These are phyloP conservation scores for Venturia aucupariae DNA, from an alignment of 2,329 filamentous ascomycete genomes.

Conservation along the genomic window DNA sequence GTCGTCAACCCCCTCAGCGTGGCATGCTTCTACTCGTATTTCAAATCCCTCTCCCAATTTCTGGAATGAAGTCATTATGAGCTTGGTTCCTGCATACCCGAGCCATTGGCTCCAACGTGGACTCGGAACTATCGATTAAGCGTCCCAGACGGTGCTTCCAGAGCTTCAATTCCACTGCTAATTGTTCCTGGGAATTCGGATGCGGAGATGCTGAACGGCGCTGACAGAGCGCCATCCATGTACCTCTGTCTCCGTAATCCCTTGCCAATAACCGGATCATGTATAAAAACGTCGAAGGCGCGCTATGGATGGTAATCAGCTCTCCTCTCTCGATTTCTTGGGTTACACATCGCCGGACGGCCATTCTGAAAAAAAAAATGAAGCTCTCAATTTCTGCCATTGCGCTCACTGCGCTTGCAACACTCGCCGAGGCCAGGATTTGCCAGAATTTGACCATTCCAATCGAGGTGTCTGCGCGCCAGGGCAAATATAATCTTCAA, in stretches of 20 bases:
- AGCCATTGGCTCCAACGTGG: background rate
- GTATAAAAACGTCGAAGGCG: background rate
- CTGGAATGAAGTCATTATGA: background rate
- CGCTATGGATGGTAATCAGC: background rate
- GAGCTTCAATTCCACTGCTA: background rate
- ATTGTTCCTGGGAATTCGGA: background rate
- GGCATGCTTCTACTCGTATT: background rate
- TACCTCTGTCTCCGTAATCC: too few species aligned
- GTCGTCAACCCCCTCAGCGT: background rate
- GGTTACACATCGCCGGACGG: too few species aligned
- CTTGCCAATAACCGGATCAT: background rate
- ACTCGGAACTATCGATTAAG: background rate
- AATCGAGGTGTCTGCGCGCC: slow-evolving; percentile 45
- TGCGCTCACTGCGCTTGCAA: slow-evolving; percentile 4
- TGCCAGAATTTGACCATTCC: slow-evolving; percentile 48
- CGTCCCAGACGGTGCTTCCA: background rate
- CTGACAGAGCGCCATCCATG: background rate
- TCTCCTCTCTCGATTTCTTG: background rate
- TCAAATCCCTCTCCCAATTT: background rate
- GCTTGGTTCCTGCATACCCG: background rate
- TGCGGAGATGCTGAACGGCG: background rate
- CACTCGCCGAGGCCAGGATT: slow-evolving; percentile 11
- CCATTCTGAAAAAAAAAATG: background rate
- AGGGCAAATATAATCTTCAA: slow-evolving; percentile 44
- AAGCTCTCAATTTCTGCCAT: background rate